These are phyloP conservation scores for Aspergillus sp. DNA, from an alignment of 2,329 filamentous ascomycete genomes.

Conservation along the genomic window DNA sequence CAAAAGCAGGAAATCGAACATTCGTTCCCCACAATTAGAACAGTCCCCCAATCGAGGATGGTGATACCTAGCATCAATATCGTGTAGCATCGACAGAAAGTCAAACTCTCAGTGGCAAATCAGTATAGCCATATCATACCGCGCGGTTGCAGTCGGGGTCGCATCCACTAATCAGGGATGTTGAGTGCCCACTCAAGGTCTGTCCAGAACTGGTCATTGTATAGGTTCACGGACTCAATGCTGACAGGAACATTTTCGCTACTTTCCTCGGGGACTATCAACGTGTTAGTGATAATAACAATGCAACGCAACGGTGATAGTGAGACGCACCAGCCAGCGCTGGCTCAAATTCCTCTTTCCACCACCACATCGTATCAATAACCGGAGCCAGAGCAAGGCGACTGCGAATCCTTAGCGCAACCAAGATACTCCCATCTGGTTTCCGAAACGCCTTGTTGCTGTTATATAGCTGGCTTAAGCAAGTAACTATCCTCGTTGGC, in stretches of 20 bases:
- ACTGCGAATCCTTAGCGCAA: conserved; percentile 39
- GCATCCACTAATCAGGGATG: background rate
- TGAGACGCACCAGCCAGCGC: background rate
- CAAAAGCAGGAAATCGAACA: too few species aligned
- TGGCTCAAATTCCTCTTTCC: conserved; percentile 42
- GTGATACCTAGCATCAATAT: too few species aligned
- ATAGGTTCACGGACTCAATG: conserved; percentile 19
- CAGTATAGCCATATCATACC: too few species aligned
- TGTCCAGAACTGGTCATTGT: conserved; percentile 40
- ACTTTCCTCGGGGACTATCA: conserved; percentile 15
- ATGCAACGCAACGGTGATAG: background rate
- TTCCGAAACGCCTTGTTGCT: conserved; percentile 42
- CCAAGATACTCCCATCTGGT: conserved; percentile 36
- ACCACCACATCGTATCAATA: conserved; percentile 44
- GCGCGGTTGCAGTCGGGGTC: too few species aligned
- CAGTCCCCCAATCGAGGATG: too few species aligned
- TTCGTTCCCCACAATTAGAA: too few species aligned
- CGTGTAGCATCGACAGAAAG: too few species aligned
- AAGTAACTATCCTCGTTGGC: conserved; percentile 31
- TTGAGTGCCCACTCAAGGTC: conserved; percentile 40
- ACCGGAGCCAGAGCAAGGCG: conserved; percentile 38
- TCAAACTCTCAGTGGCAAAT: too few species aligned
- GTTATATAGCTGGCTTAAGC: conserved; percentile 42
- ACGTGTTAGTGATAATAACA: background rate
- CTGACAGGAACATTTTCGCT: conserved; percentile 3